These are phyloP conservation scores for Mucor circinelloides DNA, from an alignment of 371 early-diverging fungal species.

Conservation along the genomic window DNA sequence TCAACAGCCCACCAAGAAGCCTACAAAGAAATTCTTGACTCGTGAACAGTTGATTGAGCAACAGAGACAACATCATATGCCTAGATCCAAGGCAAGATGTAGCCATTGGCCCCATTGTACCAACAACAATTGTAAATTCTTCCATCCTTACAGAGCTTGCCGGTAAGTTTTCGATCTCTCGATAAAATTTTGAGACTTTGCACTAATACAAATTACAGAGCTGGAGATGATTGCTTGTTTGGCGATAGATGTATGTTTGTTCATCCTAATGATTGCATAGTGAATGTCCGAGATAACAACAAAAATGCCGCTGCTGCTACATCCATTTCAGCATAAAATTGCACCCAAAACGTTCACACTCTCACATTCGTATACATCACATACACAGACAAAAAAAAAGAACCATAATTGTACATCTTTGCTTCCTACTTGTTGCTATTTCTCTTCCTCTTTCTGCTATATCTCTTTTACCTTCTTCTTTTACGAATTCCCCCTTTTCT, in stretches of 20 bases:
- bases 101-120: constrained; percentile 62
- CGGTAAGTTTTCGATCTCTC: constrained; percentile 35
- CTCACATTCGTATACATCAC: neutral
- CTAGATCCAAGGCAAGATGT: constrained; percentile 51
- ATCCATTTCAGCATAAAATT: neutral
- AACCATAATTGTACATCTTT: neutral
- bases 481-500: neutral
- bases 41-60: constrained; percentile 42
- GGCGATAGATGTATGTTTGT: constrained; percentile 57
- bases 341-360: too few species aligned
- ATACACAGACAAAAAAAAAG: neutral
- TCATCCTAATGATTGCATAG: constrained; percentile 43
- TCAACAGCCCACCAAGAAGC: constrained; percentile 10
- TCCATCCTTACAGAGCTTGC: constrained; percentile 51
- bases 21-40: constrained; percentile 31
- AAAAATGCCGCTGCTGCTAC: neutral
- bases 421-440: neutral
- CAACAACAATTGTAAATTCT: constrained; percentile 63
- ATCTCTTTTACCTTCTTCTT: neutral
- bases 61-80: constrained; percentile 38
- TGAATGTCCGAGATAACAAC: neutral
- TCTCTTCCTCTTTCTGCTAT: neutral
- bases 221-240: constrained; percentile 48
- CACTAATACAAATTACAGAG: constrained; percentile 24
- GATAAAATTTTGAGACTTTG: neutral